phyloP scores from a whole-genome alignment of 768 basidiomycete genomes.

The Tephrocybe sp. region DNA sequence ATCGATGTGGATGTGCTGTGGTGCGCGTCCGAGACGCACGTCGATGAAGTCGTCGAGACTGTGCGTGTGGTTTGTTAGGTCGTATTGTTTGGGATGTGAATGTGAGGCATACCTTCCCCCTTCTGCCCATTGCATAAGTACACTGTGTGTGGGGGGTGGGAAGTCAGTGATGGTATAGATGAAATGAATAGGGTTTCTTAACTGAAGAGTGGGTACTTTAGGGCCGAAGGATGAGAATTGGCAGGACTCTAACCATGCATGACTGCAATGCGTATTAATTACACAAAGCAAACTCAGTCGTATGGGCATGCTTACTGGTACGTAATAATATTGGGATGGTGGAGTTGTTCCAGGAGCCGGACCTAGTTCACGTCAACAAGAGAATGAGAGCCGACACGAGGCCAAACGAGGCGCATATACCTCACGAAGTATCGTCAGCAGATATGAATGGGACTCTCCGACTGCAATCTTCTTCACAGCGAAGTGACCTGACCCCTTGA shows the following conservation, averaged over 20 bases:
- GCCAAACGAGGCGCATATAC: conserved; percentile 26
- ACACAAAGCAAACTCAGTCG: not conserved
- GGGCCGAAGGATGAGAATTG: conserved; percentile 90
- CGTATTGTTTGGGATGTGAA: not conserved
- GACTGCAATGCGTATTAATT: conserved; percentile 32
- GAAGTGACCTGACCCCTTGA: conserved; percentile 57
- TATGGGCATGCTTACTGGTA: conserved; percentile 57
- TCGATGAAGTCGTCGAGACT: conserved; percentile 87
- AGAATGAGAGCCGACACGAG: not conserved
- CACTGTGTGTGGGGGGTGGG: conserved; percentile 47
- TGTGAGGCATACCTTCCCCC: conserved; percentile 54
- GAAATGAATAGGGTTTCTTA: conserved; percentile 25
- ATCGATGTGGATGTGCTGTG: conserved; percentile 46
- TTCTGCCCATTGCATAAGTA: conserved; percentile 94
- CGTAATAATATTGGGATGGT: conserved; percentile 91
- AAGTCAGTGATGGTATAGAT: not conserved
- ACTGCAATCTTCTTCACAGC: conserved; percentile 98
- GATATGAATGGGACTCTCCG: conserved; percentile 83
- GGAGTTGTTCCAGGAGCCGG: conserved; percentile 78
- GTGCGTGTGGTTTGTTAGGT: not conserved
- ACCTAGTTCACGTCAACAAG: conserved; percentile 41
- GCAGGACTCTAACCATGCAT: conserved; percentile 86
- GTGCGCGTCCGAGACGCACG: conserved; percentile 63
- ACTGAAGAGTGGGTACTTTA: conserved; percentile 86
- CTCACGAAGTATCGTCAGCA: conserved; percentile 80